phyloP scores from a whole-genome alignment of 345 rosid genomes.

The Bruguiera sexangula region DNA sequence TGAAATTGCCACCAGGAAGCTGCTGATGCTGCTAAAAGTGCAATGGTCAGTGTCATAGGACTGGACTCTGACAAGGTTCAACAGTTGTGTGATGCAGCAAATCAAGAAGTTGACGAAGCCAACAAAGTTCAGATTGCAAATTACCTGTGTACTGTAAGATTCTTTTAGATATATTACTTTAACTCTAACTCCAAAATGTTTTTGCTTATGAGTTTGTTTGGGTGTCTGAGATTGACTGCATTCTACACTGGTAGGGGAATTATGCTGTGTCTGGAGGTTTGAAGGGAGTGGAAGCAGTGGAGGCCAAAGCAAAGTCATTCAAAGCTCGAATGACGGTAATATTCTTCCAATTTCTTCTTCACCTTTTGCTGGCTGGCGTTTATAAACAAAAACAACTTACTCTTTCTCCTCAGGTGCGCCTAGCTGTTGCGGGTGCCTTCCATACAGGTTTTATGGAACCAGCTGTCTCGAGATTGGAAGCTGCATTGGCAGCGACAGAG shows the following conservation, averaged over 20 bases:
- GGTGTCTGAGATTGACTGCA: background rate
- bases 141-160: slow-evolving; percentile 72
- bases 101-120: slow-evolving; percentile 75
- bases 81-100: slow-evolving; percentile 87
- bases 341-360: background rate
- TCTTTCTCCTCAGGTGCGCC: slow-evolving; percentile 58
- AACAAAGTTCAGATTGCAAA: slow-evolving; percentile 93
- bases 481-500: slow-evolving; percentile 72
- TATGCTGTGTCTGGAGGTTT: slow-evolving; percentile 96
- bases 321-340: slow-evolving; percentile 94
- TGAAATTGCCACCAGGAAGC: slow-evolving; percentile 61
- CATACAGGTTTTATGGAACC: slow-evolving; percentile 98
- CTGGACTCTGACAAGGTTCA: slow-evolving; percentile 81
- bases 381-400: slow-evolving; percentile 3
- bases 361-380: background rate
- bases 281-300: slow-evolving; percentile 85
- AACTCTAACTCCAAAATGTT: background rate
- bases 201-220: background rate
- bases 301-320: slow-evolving; percentile 91
- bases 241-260: slow-evolving; percentile 61
- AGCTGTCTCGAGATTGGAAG: slow-evolving; percentile 92
- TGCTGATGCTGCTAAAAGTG: slow-evolving; percentile 91
- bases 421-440: slow-evolving; percentile 96
- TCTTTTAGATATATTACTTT: slow-evolving; percentile 6
- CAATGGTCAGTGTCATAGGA: slow-evolving; percentile 95